phyloP scores from a whole-genome alignment of 208 protist species.

The Vickermania ingenoplastis region DNA sequence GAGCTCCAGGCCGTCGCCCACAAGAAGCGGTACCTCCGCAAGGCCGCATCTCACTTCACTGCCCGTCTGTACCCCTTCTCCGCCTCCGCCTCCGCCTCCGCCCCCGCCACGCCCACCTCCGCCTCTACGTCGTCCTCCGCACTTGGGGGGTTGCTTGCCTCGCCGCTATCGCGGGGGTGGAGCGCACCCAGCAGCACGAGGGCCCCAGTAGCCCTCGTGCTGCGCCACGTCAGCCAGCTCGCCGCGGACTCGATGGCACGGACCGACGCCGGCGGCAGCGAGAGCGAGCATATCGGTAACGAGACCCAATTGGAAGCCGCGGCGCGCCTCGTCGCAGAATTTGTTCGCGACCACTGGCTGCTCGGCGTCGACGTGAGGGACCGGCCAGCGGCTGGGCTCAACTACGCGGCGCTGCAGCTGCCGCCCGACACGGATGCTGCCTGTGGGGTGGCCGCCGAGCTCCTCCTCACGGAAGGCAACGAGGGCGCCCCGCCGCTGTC shows the following conservation, averaged over 20 bases:
- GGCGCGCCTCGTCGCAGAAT: neutral
- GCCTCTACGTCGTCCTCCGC: no score
- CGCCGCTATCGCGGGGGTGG: no score
- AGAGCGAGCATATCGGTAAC: no score
- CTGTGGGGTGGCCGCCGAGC: no score
- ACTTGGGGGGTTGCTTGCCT: no score
- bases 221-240: no score
- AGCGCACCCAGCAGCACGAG: neutral
- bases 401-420: neutral
- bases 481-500: no score
- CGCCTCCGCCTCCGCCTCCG: no score
- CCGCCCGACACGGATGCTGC: no score
- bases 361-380: neutral
- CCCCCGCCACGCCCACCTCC: no score
- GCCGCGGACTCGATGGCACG: neutral
- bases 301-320: neutral
- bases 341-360: neutral
- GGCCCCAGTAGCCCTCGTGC: neutral
- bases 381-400: neutral
- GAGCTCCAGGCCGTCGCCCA: neutral
- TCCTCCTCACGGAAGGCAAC: no score
- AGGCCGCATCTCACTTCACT: neutral
- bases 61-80: neutral
- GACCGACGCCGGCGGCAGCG: neutral
- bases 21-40: neutral